A percentile compares a stretch with the other conserved stretches of the same genome.
Evolutionary conservation across 805 yeast genomes (phyloP).

Genomic region (Sugiyamaella mastotermitis): DNA sequence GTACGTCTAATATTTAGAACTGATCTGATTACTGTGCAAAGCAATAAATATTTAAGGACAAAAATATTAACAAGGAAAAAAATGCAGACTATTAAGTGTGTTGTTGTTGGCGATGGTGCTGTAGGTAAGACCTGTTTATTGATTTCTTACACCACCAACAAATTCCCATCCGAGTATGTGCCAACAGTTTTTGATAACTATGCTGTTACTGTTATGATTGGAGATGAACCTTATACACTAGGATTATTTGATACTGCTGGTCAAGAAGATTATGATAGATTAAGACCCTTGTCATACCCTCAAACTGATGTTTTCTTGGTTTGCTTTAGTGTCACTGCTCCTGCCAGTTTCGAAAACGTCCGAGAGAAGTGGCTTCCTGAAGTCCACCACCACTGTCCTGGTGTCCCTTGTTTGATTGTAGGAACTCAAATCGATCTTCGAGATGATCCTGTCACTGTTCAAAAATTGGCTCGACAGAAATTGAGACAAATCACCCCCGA

Average conservation of each 20-base stretch:
- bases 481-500: constrained; percentile 79
- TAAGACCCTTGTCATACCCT: constrained; percentile 94
- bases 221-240: constrained; percentile 95
- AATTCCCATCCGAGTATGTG: constrained; percentile 96
- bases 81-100: constrained; percentile 63
- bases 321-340: constrained; percentile 94
- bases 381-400: constrained; percentile 97
- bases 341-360: constrained; percentile 95
- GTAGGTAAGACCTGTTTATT: constrained; percentile 96
- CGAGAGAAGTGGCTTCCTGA: constrained; percentile 99
- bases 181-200: constrained; percentile 95
- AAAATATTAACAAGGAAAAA: too few species aligned
- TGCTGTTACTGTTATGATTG: constrained; percentile 51
- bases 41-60: too few species aligned
- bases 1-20: too few species aligned
- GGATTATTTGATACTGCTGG: constrained; percentile 99
- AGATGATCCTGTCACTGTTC: constrained; percentile 85
- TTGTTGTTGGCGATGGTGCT: constrained; percentile 99
- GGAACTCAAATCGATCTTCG: constrained; percentile 96
- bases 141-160: constrained; percentile 93
- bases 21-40: too few species aligned
- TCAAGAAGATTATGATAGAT: constrained; percentile 96
- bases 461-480: constrained; percentile 85
- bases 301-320: constrained; percentile 95
- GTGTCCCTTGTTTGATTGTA: constrained; percentile 93